These are phyloP conservation scores for Patellifolia procumbens DNA, from an alignment of 179 eudicot species.

Conservation along the genomic window DNA sequence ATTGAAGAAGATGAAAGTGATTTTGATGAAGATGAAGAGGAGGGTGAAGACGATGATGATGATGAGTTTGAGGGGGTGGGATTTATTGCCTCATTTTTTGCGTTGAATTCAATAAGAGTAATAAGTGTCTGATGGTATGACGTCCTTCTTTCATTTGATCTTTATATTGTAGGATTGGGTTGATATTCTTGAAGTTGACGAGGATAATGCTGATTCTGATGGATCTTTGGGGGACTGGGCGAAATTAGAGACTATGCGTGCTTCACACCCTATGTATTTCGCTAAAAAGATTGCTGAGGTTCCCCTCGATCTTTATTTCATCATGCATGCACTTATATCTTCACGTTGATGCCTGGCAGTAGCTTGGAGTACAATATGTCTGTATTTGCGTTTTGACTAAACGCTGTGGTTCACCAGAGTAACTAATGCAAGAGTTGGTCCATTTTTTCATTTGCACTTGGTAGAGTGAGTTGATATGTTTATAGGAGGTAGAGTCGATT, in stretches of 20 bases:
- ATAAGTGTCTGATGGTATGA: slow-evolving; percentile 10
- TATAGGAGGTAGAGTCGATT: too few relatives aligned
- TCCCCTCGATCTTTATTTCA: slow-evolving; percentile 8
- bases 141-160: slow-evolving; percentile 10
- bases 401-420: slow-evolving; percentile 5
- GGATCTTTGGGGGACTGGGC: slow-evolving; percentile 95
- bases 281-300: slow-evolving; percentile 83
- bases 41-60: slow-evolving; percentile 45
- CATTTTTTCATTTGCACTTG: not conserved
- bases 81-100: slow-evolving; percentile 19
- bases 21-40: slow-evolving; percentile 59
- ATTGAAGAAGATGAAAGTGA: slow-evolving; percentile 66
- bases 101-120: not conserved
- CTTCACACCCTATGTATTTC: slow-evolving; percentile 92
- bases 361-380: not conserved
- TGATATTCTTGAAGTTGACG: slow-evolving; percentile 72
- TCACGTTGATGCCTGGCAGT: slow-evolving; percentile 7
- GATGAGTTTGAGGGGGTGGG: slow-evolving; percentile 49
- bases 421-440: not conserved
- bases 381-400: not conserved
- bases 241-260: slow-evolving; percentile 83
- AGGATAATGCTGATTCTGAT: slow-evolving; percentile 66
- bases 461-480: too few relatives aligned
- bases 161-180: slow-evolving; percentile 69
- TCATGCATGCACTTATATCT: not conserved